These are phyloP conservation scores for Aspergillus felis DNA, from an alignment of 2,329 filamentous ascomycete species.

Conservation along the genomic window DNA sequence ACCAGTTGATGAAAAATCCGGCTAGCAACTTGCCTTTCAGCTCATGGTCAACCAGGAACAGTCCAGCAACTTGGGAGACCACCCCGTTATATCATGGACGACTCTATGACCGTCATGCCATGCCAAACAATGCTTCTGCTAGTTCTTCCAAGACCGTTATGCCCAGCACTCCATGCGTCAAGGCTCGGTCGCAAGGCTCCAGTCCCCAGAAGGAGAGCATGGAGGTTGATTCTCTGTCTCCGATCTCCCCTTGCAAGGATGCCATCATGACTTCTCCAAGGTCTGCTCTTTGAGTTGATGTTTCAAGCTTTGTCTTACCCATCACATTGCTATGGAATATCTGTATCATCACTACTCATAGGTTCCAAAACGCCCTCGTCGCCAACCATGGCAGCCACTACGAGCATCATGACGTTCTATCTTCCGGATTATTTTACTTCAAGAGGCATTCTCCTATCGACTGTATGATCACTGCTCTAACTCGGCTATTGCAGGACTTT, in stretches of 20 bases:
- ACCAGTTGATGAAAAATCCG: conserved; percentile 37
- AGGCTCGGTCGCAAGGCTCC: conserved; percentile 33
- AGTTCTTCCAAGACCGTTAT: conserved; percentile 35
- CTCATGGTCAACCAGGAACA: conserved; percentile 37
- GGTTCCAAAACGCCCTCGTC: background rate
- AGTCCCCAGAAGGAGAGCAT: conserved; percentile 40
- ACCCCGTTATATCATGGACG: conserved; percentile 35
- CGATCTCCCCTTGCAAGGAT: conserved; percentile 37
- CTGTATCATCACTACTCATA: background rate
- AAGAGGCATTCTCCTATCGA: background rate
- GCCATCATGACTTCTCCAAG: conserved; percentile 33
- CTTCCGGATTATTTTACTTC: background rate
- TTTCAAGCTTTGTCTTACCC: background rate
- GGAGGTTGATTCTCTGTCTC: conserved; percentile 35
- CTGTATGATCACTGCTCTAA: background rate
- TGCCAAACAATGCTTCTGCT: conserved; percentile 31
- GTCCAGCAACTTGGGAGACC: conserved; percentile 36
- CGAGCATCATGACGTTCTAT: background rate
- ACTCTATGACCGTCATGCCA: conserved; percentile 22
- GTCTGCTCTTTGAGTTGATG: conserved; percentile 23
- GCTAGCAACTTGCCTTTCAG: conserved; percentile 30
- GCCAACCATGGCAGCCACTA: background rate
- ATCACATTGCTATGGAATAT: background rate
- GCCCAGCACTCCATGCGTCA: conserved; percentile 25
- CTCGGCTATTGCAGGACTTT: background rate